phyloP scores from a whole-genome alignment of 1,139 yeast species.

The Yamadazyma sp. region DNA sequence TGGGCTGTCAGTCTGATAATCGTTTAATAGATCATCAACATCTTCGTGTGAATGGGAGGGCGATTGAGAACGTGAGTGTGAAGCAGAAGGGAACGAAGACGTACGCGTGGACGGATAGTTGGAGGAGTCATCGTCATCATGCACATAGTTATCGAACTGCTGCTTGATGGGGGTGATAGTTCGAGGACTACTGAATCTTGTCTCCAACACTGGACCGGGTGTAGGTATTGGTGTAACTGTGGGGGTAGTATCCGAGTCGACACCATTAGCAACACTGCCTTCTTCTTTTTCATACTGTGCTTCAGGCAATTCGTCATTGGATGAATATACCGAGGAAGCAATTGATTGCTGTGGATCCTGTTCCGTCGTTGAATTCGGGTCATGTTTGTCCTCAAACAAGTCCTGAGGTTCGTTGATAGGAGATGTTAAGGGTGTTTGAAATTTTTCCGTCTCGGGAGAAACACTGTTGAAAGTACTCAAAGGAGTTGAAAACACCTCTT shows the following conservation, averaged over 20 bases:
- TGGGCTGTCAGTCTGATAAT: slow-evolving; percentile 14
- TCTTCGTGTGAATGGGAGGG: slow-evolving; percentile 8
- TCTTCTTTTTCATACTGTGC: too few species aligned
- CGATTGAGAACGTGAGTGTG: slow-evolving; percentile 4
- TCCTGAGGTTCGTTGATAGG: slow-evolving; percentile 5
- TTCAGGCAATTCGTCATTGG: slow-evolving; percentile 1
- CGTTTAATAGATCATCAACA: slow-evolving; percentile 12
- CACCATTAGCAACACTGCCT: not conserved
- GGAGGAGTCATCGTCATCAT: slow-evolving; percentile 5
- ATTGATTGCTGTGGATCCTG: slow-evolving; percentile 1
- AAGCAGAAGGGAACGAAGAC: slow-evolving; percentile 11
- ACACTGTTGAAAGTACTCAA: not conserved
- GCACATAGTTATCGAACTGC: not conserved
- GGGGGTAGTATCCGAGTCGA: slow-evolving; percentile 1
- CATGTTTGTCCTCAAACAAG: not conserved
- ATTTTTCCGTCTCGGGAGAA: slow-evolving; percentile 7
- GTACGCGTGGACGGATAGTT: slow-evolving; percentile 10
- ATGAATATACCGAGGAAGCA: slow-evolving; percentile 10
- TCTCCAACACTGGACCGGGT: not conserved
- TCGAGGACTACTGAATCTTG: slow-evolving; percentile 4
- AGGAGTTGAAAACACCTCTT: slow-evolving; percentile 11
- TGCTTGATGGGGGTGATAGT: slow-evolving; percentile 3
- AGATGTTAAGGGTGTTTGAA: slow-evolving; percentile 8
- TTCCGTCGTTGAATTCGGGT: not conserved
- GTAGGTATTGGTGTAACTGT: not conserved